Conservation (phyloP, 805 yeast species). For the Limtongia smithiae region DNA sequence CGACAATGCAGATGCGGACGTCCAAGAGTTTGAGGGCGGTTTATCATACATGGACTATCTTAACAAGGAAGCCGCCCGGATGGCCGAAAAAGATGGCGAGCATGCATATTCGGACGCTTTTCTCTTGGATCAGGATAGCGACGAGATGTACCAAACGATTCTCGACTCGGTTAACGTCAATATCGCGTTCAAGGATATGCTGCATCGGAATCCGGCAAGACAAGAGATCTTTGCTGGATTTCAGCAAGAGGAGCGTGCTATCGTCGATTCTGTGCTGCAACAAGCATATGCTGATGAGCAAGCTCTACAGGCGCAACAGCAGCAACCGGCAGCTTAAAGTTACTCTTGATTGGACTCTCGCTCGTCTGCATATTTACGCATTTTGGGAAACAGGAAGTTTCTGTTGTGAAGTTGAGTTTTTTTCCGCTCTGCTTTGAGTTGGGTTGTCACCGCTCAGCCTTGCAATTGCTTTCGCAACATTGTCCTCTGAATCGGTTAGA, state of each 20-base stretch:
- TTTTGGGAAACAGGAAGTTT: too few species aligned
- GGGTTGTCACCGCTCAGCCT: too few species aligned
- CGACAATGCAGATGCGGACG: constrained; percentile 37
- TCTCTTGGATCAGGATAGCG: constrained; percentile 36
- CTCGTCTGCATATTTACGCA: too few species aligned
- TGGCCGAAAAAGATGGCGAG: constrained; percentile 4
- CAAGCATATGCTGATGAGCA: constrained; percentile 23
- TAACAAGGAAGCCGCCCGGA: constrained; percentile 17
- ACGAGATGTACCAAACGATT: constrained; percentile 62
- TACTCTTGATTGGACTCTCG: too few species aligned
- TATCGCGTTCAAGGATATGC: constrained; percentile 55
- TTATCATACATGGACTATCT: constrained; percentile 23
- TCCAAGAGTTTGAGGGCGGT: constrained; percentile 26
- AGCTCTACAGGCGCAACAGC: neutral
- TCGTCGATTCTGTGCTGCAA: constrained; percentile 16
- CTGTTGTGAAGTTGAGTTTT: too few species aligned
- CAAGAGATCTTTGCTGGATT: constrained; percentile 14
- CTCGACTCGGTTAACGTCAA: constrained; percentile 74
- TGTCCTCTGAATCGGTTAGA: too few species aligned
- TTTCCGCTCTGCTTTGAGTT: too few species aligned
- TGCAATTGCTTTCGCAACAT: too few species aligned
- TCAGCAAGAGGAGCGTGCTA: constrained; percentile 8
- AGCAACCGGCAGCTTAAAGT: neutral
- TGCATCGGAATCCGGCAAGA: constrained; percentile 19
- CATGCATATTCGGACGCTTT: constrained; percentile 4